A percentile compares a stretch with the other conserved stretches of the same genome.
Evolutionary conservation across 805 yeast genomes (phyloP).

Genomic region (Phaffomyces thermotolerans): DNA sequence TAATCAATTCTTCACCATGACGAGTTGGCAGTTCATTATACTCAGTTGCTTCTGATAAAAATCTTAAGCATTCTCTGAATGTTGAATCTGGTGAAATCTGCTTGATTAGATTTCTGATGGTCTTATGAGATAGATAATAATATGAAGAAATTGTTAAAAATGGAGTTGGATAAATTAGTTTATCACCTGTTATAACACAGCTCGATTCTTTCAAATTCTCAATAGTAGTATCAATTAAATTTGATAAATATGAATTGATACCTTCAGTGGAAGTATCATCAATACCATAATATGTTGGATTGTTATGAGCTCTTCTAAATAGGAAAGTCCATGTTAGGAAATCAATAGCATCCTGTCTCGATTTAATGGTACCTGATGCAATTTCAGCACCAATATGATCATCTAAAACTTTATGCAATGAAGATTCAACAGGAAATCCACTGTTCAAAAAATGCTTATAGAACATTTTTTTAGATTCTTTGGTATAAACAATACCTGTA

Average conservation of each 20-base stretch:
- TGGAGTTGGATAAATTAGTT: conserved; percentile 56
- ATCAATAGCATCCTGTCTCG: conserved; percentile 85
- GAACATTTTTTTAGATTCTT: conserved; percentile 74
- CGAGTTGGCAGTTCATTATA: conserved; percentile 80
- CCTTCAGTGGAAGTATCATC: conserved; percentile 70
- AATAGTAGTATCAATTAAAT: conserved; percentile 62
- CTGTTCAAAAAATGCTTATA: conserved; percentile 83
- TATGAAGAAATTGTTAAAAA: conserved; percentile 81
- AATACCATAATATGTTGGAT: conserved; percentile 87
- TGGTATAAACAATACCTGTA: conserved; percentile 84
- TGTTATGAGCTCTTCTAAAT: conserved; percentile 86
- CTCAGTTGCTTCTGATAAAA: conserved; percentile 84
- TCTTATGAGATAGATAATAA: conserved; percentile 87
- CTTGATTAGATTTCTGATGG: conserved; percentile 62
- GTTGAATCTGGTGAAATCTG: conserved; percentile 38
- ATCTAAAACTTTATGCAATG: conserved; percentile 65
- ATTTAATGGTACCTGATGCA: conserved; percentile 89
- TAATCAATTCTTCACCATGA: conserved; percentile 54
- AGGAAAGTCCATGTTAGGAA: conserved; percentile 96
- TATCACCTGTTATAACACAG: conserved; percentile 52
- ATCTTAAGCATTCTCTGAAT: conserved; percentile 73
- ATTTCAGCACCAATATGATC: conserved; percentile 97
- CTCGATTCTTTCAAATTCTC: conserved; percentile 61
- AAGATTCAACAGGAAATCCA: conserved; percentile 94
- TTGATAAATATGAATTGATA: conserved; percentile 67